Evolutionary conservation across 2,329 filamentous ascomycete species (phyloP).

Genomic region (Bertia moriformis): DNA sequence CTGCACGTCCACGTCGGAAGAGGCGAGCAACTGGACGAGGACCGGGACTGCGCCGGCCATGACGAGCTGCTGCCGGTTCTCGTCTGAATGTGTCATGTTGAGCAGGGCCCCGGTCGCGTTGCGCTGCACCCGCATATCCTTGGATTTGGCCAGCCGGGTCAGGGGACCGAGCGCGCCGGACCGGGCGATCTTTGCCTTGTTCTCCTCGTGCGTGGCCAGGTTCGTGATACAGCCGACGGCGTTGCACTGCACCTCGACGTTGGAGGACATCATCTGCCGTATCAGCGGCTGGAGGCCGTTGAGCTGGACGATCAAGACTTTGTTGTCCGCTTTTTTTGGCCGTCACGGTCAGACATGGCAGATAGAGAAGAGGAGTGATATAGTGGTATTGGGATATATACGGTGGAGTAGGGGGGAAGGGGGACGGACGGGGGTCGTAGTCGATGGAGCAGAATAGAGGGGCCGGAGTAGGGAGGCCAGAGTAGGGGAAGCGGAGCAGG

Average conservation of each 20-base stretch:
- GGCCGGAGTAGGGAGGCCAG: no score
- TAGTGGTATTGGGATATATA: neutral
- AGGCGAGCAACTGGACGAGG: conserved; percentile 84
- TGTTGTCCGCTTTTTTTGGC: conserved; percentile 89
- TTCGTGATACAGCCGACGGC: conserved; percentile 98
- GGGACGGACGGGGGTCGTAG: neutral
- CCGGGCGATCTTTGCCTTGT: conserved; percentile 94
- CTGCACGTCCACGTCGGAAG: conserved; percentile 88
- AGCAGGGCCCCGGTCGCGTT: conserved; percentile 92
- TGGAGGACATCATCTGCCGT: conserved; percentile 92
- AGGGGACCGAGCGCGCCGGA: conserved; percentile 85
- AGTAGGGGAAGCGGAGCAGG: neutral
- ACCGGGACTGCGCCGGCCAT: conserved; percentile 94
- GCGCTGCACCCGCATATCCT: conserved; percentile 94
- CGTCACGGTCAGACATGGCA: conserved; percentile 13
- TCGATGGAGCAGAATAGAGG: neutral
- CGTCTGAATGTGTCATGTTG: conserved; percentile 99
- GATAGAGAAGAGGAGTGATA: no score
- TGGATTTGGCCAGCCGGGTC: conserved; percentile 85
- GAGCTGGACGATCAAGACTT: conserved; percentile 85
- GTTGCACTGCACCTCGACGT: conserved; percentile 98
- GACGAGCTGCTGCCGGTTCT: conserved; percentile 93
- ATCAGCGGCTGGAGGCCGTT: conserved; percentile 84
- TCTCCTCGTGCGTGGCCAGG: conserved; percentile 92
- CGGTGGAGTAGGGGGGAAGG: neutral